Evolutionary conservation across 1,284 basidiomycete genomes (phyloP), one percentile per base, ranked within the genome.

Genomic region (Abortiporus biennis): DNA sequence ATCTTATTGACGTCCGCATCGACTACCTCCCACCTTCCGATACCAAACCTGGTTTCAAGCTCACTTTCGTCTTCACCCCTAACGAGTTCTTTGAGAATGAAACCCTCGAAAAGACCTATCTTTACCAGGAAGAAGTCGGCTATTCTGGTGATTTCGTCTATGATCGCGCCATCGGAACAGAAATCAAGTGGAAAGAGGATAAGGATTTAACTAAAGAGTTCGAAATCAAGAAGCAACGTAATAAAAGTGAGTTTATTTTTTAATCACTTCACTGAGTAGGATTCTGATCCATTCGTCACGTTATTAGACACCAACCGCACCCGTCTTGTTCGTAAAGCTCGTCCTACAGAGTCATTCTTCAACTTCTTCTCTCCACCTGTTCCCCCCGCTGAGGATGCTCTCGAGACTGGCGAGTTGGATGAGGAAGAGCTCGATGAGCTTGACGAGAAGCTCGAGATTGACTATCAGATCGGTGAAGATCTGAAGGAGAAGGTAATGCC

Each of bases 391-490:
- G 79, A 85, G 22, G 85, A 87, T 41, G 72, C 69, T 33, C 64
- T 85, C 44, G 83, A 89, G 56, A 76, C 70, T n/a, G 85, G 78
- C 3, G 88, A 90, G 12, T 67, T 86, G 19, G 86, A 88, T 0
- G 87, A 87, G n/a, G 89, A 90, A 0, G 89, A 91, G 38, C 74
- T 93, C 1, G 88, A 90, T 47, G 90, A 91, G 49, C 75, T 98
- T 44, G 93, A 97, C 64, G 86, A 87, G 64, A 86, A 90, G 59
- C 78, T 99, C 41, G 95, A 97, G 73, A 74, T 94, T 51, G 95
- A 99, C 69, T 98, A 97, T 67, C 94, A 97, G 72, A 88, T 98
- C 57, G 95, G 94, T 40, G 95, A 98, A 72, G 95, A 99, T 66
- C 72, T 99, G 58, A 98, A 98, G 72, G 95, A 98, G 66, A 89